Base-by-base conservation (phyloP, 805 yeast species). In the Kluyveromyces starmeri region DNA sequence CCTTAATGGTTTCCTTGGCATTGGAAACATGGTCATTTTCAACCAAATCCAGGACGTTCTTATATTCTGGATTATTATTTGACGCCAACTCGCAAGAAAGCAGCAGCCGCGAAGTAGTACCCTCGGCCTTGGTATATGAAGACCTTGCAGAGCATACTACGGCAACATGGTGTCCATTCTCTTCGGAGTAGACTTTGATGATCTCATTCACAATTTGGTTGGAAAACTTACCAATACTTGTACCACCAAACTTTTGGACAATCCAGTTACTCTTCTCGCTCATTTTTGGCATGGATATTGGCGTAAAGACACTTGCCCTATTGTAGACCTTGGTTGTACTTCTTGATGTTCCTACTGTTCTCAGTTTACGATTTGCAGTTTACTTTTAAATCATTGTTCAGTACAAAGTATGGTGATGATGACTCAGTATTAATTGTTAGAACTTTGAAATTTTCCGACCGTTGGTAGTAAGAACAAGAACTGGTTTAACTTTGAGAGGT, bases 141-240 rank as follows among this genome's bases (percentile, higher is more conserved):
- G 96, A 84, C 45, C 98, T 72, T 3, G 98, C 98, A 21, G 94
- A 82, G 58, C 98, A 92, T 3, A 92, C 98, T 16, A 89, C 94
- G 2, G 94, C 96, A 11, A 88, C 95, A 36, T 79, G 70, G 45
- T 68, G 69, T 25, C 70, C 61, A 28, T 53, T 36, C 4, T 42
- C 21, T 12, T 45, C 37, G 22, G 76, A 64, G 53, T 75, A 84
- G 16, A 67, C 73, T 50, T 75, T 75, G 31, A 92, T 83, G 32
- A 92, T 85, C 45, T 85, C 83, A 40, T 82, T 81, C 18, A 85
- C 86, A 36, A 92, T 92, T 44, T 79, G 72, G 34, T 71, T 76
- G 7, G 96, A 83, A 58, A 92, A 88, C 57, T 92, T 92, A 15
- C 98, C 98, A 20, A 92, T 96, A 30, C 92, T 78, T 11, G 98